Conservation (phyloP, 371 early-diverging fungal species). For the Choanephora cucurbitarum region DNA sequence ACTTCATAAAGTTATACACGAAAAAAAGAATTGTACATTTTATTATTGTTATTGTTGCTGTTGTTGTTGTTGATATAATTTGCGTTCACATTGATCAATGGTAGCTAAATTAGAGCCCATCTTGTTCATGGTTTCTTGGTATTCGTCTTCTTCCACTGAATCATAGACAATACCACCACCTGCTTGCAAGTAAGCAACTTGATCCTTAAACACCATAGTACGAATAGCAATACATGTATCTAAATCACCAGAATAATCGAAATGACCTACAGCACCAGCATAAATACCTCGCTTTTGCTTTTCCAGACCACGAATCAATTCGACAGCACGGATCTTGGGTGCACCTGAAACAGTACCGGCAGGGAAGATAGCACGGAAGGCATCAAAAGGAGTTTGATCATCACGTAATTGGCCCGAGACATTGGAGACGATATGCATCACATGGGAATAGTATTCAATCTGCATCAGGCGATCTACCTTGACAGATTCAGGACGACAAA, state of each 20-base stretch:
- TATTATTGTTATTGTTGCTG: background rate
- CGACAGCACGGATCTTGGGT: constrained; percentile 96
- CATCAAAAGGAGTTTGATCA: constrained; percentile 91
- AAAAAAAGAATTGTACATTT: no score
- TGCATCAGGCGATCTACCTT: constrained; percentile 95
- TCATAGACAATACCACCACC: constrained; percentile 97
- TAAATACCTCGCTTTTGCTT: constrained; percentile 93
- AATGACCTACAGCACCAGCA: constrained; percentile 95
- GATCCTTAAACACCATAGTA: constrained; percentile 96
- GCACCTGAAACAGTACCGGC: constrained; percentile 98
- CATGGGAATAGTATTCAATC: constrained; percentile 94
- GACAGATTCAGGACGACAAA: constrained; percentile 90
- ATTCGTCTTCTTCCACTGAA: constrained; percentile 89
- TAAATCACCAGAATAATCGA: constrained; percentile 88
- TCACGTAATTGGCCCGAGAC: constrained; percentile 87
- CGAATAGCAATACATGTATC: constrained; percentile 98
- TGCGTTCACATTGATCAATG: constrained; percentile 78
- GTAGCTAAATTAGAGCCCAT: constrained; percentile 89
- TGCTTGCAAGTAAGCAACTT: constrained; percentile 87
- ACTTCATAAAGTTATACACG: no score
- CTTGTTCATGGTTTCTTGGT: constrained; percentile 94
- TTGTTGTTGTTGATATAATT: constrained; percentile 48
- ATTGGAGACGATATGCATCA: constrained; percentile 97
- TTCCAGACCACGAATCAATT: constrained; percentile 89
- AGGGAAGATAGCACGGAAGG: constrained; percentile 96